Conservation (phyloP, 306 rosid genomes). For the Malus sieversii region DNA sequence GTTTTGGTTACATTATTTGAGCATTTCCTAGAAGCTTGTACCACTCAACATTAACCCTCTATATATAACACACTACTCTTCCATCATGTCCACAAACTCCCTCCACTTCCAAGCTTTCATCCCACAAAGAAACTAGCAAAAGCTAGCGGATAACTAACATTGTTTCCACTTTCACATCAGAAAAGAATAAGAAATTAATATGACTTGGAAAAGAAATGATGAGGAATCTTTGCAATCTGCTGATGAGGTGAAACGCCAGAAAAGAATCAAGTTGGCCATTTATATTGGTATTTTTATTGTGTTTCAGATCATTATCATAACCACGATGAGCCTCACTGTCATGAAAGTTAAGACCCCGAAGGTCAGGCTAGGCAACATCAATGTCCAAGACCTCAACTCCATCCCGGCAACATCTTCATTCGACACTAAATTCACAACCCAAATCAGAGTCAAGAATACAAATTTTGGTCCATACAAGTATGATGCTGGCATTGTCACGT, state of each 20-base stretch:
- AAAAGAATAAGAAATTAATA: too few species aligned
- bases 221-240: constrained; percentile 1
- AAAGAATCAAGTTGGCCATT: constrained; percentile 3
- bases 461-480: not conserved
- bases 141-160: not conserved
- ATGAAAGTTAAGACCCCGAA: not conserved
- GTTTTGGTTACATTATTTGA: not conserved
- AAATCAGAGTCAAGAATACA: constrained; percentile 8
- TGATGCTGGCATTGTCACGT: not conserved
- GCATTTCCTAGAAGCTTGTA: not conserved
- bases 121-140: not conserved
- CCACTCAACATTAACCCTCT: not conserved
- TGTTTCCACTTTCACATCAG: too few species aligned
- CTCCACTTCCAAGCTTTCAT: not conserved
- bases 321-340: not conserved
- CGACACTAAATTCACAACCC: not conserved
- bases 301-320: constrained; percentile 14
- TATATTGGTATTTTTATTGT: constrained; percentile 15
- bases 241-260: not conserved
- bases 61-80: not conserved
- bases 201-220: constrained; percentile 1
- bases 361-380: constrained; percentile 1
- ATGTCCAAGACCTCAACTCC: not conserved
- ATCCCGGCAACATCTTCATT: not conserved
- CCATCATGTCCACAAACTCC: not conserved